phyloP scores from a whole-genome alignment of 352 stramenopile species.

The Thalassiosira exigua region DNA sequence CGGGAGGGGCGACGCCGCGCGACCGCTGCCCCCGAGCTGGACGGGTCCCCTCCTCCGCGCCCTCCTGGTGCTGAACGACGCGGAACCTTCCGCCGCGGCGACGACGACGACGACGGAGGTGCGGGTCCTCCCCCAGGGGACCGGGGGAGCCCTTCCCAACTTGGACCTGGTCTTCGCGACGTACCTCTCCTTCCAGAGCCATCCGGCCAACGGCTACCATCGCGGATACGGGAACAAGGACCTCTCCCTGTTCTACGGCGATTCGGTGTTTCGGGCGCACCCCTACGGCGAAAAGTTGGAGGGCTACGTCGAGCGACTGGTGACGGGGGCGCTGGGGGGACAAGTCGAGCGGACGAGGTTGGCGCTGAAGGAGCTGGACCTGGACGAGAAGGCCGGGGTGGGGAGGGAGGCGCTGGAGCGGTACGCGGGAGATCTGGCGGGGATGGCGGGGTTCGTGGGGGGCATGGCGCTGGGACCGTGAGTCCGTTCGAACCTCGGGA shows the following conservation, averaged over 20 bases:
- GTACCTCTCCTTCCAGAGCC: constrained; percentile 40
- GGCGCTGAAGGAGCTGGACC: background rate
- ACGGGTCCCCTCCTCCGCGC: constrained; percentile 65
- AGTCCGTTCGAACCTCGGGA: no score
- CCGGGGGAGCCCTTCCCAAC: constrained; percentile 74
- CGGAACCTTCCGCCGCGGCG: constrained; percentile 6
- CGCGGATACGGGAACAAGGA: constrained; percentile 1
- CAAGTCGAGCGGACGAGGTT: background rate
- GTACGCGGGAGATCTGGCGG: constrained; percentile 62
- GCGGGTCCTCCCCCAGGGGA: constrained; percentile 71
- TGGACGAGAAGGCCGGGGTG: constrained; percentile 13
- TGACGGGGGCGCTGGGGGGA: constrained; percentile 8
- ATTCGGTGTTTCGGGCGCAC: constrained; percentile 43
- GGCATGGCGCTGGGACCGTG: constrained; percentile 58
- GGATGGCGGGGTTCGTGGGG: constrained; percentile 66
- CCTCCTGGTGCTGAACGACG: constrained; percentile 68
- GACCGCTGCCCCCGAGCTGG: constrained; percentile 54
- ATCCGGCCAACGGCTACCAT: background rate
- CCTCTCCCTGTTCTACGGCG: constrained; percentile 34
- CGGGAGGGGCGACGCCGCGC: background rate
- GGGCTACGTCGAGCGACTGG: constrained; percentile 1
- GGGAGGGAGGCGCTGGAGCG: constrained; percentile 14
- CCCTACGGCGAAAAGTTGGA: constrained; percentile 26
- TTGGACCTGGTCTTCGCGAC: constrained; percentile 80
- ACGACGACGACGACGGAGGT: constrained; percentile 32